Conservation (phyloP, 2,329 filamentous ascomycete genomes). For the Furcasterigmium sp. region DNA sequence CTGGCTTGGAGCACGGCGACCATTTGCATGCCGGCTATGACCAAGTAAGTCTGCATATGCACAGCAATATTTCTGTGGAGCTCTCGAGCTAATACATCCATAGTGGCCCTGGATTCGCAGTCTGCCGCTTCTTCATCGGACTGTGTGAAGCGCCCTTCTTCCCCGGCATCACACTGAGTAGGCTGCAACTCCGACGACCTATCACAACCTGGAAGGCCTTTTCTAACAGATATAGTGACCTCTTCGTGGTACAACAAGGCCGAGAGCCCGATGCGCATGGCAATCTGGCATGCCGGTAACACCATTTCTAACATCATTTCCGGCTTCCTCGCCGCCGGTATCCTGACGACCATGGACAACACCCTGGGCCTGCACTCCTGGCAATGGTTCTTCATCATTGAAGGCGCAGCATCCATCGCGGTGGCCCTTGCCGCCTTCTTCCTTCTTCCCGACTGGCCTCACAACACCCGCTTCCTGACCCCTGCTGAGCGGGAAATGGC, state of each 20-base stretch:
- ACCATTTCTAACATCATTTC: constrained; percentile 39
- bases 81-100: too few species aligned
- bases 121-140: constrained; percentile 20
- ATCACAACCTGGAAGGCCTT: too few species aligned
- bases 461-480: constrained; percentile 29
- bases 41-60: constrained; percentile 18
- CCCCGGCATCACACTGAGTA: constrained; percentile 38
- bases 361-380: constrained; percentile 29
- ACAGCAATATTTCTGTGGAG: too few species aligned
- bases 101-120: constrained; percentile 16
- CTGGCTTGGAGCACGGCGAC: constrained; percentile 33
- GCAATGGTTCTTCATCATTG: constrained; percentile 42
- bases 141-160: constrained; percentile 31
- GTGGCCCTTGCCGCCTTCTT: constrained; percentile 26
- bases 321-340: constrained; percentile 36
- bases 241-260: constrained; percentile 40
- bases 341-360: constrained; percentile 36
- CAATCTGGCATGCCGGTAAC: constrained; percentile 37
- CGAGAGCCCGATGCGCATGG: constrained; percentile 34
- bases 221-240: constrained; percentile 24
- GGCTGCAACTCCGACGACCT: constrained; percentile 2
- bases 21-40: constrained; percentile 34
- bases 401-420: constrained; percentile 27
- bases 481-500: constrained; percentile 34
- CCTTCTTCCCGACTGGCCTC: constrained; percentile 31